phyloP scores from a whole-genome alignment of 495 filamentous ascomycete species.

The Aspergillus cristatus region DNA sequence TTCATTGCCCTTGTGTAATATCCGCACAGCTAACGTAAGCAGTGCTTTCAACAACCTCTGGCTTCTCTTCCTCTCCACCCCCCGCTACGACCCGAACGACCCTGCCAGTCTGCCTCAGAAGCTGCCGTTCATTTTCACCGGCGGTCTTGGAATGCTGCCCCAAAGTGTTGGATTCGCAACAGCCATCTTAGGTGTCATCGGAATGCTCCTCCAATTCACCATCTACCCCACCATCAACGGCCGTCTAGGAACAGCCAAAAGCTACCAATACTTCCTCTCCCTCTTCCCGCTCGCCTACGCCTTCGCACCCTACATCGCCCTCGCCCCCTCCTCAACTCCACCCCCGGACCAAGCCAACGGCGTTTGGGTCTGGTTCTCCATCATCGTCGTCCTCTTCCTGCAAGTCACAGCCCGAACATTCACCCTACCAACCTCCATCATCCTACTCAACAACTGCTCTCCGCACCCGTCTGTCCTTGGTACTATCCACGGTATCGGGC shows the following conservation, averaged over 20 bases:
- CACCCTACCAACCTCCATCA: constrained; percentile 65
- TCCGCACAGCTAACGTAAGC: not conserved
- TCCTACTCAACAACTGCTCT: constrained; percentile 75
- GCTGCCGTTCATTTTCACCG: constrained; percentile 66
- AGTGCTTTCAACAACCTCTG: constrained; percentile 76
- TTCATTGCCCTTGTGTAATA: not conserved
- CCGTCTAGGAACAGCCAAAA: constrained; percentile 56
- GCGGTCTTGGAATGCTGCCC: constrained; percentile 69
- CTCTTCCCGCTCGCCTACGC: constrained; percentile 69
- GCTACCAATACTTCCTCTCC: constrained; percentile 58
- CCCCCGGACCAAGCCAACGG: constrained; percentile 60
- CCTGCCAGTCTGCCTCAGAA: constrained; percentile 31
- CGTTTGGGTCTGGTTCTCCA: constrained; percentile 54
- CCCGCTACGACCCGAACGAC: constrained; percentile 50
- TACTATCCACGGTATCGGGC: constrained; percentile 73
- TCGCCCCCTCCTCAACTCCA: constrained; percentile 52
- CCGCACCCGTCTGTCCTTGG: constrained; percentile 74
- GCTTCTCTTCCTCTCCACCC: constrained; percentile 77
- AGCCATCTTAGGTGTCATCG: constrained; percentile 66
- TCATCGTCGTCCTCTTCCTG: constrained; percentile 57
- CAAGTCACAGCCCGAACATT: constrained; percentile 78
- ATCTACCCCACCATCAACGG: constrained; percentile 63
- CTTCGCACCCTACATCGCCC: constrained; percentile 60
- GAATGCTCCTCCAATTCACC: constrained; percentile 67
- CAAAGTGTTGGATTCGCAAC: constrained; percentile 68